Evolutionary conservation across 148 eudicot species (phyloP).

Genomic region (Chenopodium berlandieri): DNA sequence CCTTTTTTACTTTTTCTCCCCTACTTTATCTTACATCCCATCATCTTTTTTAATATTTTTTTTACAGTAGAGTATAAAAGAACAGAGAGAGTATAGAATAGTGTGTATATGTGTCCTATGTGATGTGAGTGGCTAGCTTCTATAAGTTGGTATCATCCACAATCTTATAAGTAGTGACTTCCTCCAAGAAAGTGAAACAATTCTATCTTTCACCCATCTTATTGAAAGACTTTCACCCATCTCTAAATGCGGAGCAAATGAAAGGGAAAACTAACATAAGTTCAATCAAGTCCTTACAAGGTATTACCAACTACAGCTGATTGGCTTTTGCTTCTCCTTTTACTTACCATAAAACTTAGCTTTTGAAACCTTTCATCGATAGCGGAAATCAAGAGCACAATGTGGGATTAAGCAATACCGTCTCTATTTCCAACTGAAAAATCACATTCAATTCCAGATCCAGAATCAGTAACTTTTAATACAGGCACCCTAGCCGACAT

Average conservation of each 20-base stretch:
- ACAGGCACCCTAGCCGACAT: constrained; percentile 80
- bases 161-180: not conserved
- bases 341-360: constrained; percentile 79
- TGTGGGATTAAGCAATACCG: constrained; percentile 72
- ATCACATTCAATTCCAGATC: constrained; percentile 90
- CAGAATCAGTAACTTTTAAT: constrained; percentile 76
- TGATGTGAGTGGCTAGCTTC: not conserved
- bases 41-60: no score
- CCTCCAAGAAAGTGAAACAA: not conserved
- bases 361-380: constrained; percentile 83
- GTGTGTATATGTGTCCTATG: not conserved
- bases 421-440: constrained; percentile 86
- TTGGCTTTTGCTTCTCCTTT: not conserved
- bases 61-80: no score
- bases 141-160: not conserved
- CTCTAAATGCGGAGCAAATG: not conserved
- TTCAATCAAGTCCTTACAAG: not conserved
- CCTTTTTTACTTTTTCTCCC: no score
- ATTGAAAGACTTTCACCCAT: not conserved
- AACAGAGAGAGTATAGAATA: no score
- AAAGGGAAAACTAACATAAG: not conserved
- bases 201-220: no score
- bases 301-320: not conserved
- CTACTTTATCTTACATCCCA: no score
- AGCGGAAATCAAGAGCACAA: constrained; percentile 53